These are phyloP conservation scores for Ceratocystis variospora DNA, from an alignment of 2,329 filamentous ascomycete species.

Conservation along the genomic window DNA sequence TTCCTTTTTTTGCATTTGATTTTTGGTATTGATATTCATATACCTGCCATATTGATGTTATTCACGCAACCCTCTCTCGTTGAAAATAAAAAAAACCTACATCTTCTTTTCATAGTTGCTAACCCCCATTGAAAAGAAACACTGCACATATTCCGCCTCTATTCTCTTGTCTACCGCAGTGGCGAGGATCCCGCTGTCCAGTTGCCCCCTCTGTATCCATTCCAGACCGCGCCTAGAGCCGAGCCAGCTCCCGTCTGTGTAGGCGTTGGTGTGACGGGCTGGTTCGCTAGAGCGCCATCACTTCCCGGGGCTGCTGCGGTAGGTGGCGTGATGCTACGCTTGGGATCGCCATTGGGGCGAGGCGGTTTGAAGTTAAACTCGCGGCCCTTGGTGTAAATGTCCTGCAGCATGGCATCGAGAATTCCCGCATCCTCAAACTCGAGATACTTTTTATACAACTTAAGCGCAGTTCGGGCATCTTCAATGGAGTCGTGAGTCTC, in stretches of 20 bases:
- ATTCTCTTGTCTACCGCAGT: not conserved
- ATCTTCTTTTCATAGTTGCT: not conserved
- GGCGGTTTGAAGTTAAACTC: conserved; percentile 40
- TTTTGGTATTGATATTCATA: not conserved
- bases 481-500: conserved; percentile 92
- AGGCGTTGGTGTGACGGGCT: conserved; percentile 15
- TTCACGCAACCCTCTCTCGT: not conserved
- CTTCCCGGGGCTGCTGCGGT: not conserved
- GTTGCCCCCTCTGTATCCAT: not conserved
- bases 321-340: conserved; percentile 14
- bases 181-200: conserved; percentile 16
- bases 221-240: not conserved
- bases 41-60: too few species aligned
- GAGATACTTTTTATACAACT: conserved; percentile 76
- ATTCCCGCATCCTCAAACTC: conserved; percentile 81
- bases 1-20: not conserved
- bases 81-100: not conserved
- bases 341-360: conserved; percentile 25
- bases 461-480: conserved; percentile 79
- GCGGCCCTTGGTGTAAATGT: conserved; percentile 54
- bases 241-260: not conserved
- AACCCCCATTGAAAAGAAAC: not conserved
- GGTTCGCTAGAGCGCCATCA: not conserved
- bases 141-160: too few species aligned
- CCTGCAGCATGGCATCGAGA: conserved; percentile 67